A percentile compares a stretch with the other conserved stretches of the same genome.
Conservation (phyloP, 345 rosid species). For the Eucalyptus regnans region DNA sequence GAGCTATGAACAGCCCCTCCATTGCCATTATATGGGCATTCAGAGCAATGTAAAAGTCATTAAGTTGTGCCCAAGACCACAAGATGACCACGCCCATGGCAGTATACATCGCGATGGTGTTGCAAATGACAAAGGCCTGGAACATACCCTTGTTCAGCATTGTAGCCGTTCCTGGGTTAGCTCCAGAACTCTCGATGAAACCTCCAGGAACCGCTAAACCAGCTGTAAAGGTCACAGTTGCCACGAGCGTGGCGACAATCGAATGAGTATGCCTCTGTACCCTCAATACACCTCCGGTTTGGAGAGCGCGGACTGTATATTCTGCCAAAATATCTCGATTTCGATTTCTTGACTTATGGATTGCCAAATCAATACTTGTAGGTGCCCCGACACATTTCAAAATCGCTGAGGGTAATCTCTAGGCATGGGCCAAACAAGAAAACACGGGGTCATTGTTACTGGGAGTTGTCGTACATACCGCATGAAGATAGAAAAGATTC, state of each 20-base stretch:
- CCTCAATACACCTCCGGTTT: fast-evolving
- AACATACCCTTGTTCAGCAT: neutral
- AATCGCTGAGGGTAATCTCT: fast-evolving
- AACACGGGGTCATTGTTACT: neutral
- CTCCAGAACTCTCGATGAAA: neutral
- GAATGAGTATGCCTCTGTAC: fast-evolving
- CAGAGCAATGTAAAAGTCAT: neutral
- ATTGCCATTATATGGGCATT: neutral
- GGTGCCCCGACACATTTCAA: fast-evolving
- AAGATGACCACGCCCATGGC: fast-evolving
- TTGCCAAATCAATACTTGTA: fast-evolving
- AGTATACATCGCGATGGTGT: neutral
- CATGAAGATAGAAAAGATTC: neutral
- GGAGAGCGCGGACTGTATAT: fast-evolving
- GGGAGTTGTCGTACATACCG: neutral
- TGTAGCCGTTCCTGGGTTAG: neutral
- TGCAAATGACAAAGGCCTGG: neutral
- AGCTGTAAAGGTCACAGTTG: neutral
- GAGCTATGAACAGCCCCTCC: neutral
- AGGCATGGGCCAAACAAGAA: neutral
- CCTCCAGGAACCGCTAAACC: neutral
- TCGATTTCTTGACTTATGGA: neutral
- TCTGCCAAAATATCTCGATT: fast-evolving
- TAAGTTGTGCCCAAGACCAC: neutral
- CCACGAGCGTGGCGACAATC: neutral